Evolutionary conservation across 2,329 filamentous ascomycete genomes (phyloP).

Genomic region (Botrytis cinerea): DNA sequence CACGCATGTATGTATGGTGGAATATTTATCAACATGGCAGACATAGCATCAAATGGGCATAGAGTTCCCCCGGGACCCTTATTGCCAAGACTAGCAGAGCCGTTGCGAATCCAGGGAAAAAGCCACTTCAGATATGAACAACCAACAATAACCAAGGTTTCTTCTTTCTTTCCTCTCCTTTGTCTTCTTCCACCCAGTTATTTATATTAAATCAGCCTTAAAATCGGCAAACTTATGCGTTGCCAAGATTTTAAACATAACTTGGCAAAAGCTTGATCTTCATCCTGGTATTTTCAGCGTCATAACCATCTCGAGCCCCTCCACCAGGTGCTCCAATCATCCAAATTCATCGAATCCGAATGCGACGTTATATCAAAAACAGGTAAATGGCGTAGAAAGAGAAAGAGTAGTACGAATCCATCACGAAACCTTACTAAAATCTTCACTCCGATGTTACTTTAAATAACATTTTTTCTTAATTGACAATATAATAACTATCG

Average conservation of each 20-base stretch:
- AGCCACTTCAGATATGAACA: background rate
- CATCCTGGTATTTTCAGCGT: conserved; percentile 25
- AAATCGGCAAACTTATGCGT: background rate
- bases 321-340: background rate
- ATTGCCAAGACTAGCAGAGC: background rate
- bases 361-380: conserved; percentile 2
- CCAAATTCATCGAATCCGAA: background rate
- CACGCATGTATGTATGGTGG: background rate
- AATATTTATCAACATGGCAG: background rate
- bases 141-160: background rate
- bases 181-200: background rate
- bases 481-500: background rate
- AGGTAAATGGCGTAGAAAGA: background rate
- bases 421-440: background rate
- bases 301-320: background rate
- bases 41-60: background rate
- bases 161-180: background rate
- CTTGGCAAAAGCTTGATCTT: conserved; percentile 36
- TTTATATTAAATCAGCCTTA: background rate
- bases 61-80: background rate
- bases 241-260: conserved; percentile 5
- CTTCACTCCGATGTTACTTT: background rate
- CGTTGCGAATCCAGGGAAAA: background rate
- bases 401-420: background rate
- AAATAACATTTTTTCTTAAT: background rate